Base-by-base conservation (phyloP, 257 asterid genomes). In the Solanum okadae region DNA sequence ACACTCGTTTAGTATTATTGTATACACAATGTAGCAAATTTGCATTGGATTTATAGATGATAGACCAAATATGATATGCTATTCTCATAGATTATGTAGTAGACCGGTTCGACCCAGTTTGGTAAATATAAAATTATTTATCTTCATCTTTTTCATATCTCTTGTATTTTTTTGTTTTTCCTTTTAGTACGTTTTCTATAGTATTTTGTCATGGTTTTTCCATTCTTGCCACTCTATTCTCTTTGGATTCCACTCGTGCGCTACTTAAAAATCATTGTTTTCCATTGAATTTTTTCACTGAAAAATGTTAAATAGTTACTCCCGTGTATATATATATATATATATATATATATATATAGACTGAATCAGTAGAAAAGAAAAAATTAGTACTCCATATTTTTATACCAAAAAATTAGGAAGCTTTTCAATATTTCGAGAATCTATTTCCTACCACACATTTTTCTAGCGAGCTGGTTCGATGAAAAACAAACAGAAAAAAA, bases 401-500 rank as follows among this genome's bases (percentile, higher is more conserved):
- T 16, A 52, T 14, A 52, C 3, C 8, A 52, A 15, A 52, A 52
- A 52, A 52, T 5, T 52, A 14, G 0, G 0, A 52, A 6, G 3
- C 0, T 52, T 15, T 15, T 15, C 1, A 52, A 15, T 52, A 52
- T 52, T 52, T 15, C 23, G 63, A 15, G 10, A 52, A 52, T 6
- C 23, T 52, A 6, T 52, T 16, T 16, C 0, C n/a, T 6, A 52
- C 9, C 63, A 52, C 6, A 6, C 1, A 16, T 52, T 52, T 0
- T 52, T 18, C 63, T 18, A 52, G 9, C 3, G 10, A 52, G 0
- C n/a, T 52, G 0, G 4, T 59, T 59, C 5, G 25, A 0, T 22
- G 2, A 6, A 20, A 59, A 22, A 20, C 1, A 0, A 59, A 59
- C 0, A 5, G 22, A 5, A 59, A 59, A 59, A 22, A 38, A 20